A percentile compares a stretch with the other conserved stretches of the same genome.
phyloP scores from a whole-genome alignment of 495 filamentous ascomycete species.

The Penicillium pancosmium region DNA sequence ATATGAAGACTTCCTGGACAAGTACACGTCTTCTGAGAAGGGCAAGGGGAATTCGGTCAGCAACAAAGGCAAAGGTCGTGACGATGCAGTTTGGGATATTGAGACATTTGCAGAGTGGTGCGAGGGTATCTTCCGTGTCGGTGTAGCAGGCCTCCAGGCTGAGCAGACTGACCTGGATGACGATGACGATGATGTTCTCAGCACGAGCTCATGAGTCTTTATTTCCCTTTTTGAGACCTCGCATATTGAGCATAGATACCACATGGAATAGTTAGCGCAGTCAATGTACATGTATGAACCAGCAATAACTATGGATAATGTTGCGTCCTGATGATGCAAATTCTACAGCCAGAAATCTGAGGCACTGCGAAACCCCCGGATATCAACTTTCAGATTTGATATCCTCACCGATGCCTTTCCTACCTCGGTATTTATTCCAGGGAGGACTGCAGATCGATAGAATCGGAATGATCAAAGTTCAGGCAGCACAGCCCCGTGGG shows the following conservation, averaged over 20 bases:
- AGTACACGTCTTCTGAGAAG: constrained; percentile 47
- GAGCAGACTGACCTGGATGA: constrained; percentile 38
- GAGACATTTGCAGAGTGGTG: constrained; percentile 65
- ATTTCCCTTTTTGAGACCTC: constrained; percentile 1
- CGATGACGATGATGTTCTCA: constrained; percentile 36
- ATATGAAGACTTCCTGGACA: constrained; percentile 64
- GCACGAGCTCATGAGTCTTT: constrained; percentile 22
- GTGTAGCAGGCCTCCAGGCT: constrained; percentile 38
- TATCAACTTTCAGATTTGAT: no score
- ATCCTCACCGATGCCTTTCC: no score
- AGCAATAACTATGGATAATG: neutral
- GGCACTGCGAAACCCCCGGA: no score
- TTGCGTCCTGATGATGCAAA: neutral
- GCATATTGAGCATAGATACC: constrained; percentile 31
- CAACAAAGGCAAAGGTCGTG: constrained; percentile 62
- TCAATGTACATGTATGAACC: constrained; percentile 15
- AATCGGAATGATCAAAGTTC: neutral
- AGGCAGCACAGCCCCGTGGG: constrained; percentile 2
- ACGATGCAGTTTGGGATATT: constrained; percentile 66
- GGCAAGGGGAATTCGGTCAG: constrained; percentile 48
- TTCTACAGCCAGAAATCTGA: neutral
- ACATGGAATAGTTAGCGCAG: constrained; percentile 17
- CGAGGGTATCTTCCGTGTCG: constrained; percentile 58
- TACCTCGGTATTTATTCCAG: no score
- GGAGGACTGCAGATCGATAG: neutral